Base-by-base conservation (phyloP, 352 stramenopile species). In the Globisporangium spiculum region DNA sequence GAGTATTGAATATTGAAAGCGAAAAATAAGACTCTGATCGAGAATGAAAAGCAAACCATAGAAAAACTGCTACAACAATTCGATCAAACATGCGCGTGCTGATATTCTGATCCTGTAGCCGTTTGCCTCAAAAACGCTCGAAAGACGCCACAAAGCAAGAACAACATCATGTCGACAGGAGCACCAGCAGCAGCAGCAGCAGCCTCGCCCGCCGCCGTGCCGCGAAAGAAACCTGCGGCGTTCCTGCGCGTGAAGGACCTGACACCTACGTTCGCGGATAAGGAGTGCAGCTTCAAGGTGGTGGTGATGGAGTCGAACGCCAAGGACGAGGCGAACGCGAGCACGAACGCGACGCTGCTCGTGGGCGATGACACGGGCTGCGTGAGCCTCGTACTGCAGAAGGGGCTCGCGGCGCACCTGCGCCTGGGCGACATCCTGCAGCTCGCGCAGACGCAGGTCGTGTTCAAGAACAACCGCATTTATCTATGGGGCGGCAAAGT, bases 241-340 rank as follows among this genome's bases (percentile, higher is more conserved):
- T 80, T 90, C 50, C 71, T 79, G 54, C 86, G 86, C 58, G 65
- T 94, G 22, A 93, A 92, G 78, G 87, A 94, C n/a, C 66, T 94
- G 50, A 78, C 73, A 26, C 87, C 87, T 9, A 63, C 75, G 24
- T 73, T 92, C 60, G 69, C 61, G 20, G 77, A 81, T 24, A 91
- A 91, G 66, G 87, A 94, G 54, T 74, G 77, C 60, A 88, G 81
- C 59, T 71, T 91, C 46, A 94, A 96, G 75, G 86, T 73, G 12
- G 85, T 96, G 44, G 86, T 92, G 63, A 81, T 96, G 75, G 89
- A 96, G 67, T 86, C 72, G 54, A 93, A 93, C 69, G 79, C 80
- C 65, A 94, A 93, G 75, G 87, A 94, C 65, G 87, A 96, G 52
- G 70, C 72, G 30, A 88, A 90, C 60, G 63, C 74, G 27, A 91